Percentiles rank a stretch among this genome's conserved stretches.
These are phyloP conservation scores for Pseudognaphalium luteoalbum DNA, from an alignment of 129 eudicot genomes.

Conservation along the genomic window DNA sequence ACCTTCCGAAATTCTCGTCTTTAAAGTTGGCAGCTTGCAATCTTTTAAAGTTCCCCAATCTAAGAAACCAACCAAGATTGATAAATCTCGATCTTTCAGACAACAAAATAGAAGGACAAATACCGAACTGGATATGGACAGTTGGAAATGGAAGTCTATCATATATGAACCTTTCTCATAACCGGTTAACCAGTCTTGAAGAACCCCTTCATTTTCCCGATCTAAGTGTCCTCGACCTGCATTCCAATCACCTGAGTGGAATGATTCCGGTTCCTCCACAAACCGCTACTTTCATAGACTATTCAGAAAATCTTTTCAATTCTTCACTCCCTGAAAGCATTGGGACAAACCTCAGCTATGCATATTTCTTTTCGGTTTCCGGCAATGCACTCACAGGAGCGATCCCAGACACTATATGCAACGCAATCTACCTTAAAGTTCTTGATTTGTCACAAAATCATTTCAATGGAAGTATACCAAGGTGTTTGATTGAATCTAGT, in stretches of 20 bases:
- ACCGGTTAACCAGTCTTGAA: constrained; percentile 37
- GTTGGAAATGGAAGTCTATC: constrained; percentile 33
- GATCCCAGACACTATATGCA: constrained; percentile 55
- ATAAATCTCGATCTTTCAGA: constrained; percentile 56
- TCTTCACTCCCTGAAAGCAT: constrained; percentile 41
- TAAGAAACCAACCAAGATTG: constrained; percentile 49
- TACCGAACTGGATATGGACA: constrained; percentile 71
- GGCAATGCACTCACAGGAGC: constrained; percentile 45
- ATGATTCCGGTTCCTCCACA: constrained; percentile 44
- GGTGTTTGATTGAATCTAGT: constrained; percentile 39
- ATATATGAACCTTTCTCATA: constrained; percentile 59
- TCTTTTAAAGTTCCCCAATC: constrained; percentile 43
- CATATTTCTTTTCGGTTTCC: constrained; percentile 53
- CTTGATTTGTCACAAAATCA: constrained; percentile 56
- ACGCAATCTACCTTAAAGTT: constrained; percentile 41
- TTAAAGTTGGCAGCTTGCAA: constrained; percentile 69
- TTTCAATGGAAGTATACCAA: constrained; percentile 44
- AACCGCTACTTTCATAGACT: constrained; percentile 46
- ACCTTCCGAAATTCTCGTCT: constrained; percentile 40
- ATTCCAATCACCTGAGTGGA: constrained; percentile 51
- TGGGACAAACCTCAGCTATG: constrained; percentile 19
- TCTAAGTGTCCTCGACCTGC: constrained; percentile 53
- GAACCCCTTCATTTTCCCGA: constrained; percentile 20
- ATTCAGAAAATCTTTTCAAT: constrained; percentile 53
- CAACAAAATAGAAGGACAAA: constrained; percentile 53